Percentiles rank a stretch among this genome's conserved stretches.
Evolutionary conservation across 345 rosid genomes (phyloP).

Genomic region (Moricandia moricandioides): DNA sequence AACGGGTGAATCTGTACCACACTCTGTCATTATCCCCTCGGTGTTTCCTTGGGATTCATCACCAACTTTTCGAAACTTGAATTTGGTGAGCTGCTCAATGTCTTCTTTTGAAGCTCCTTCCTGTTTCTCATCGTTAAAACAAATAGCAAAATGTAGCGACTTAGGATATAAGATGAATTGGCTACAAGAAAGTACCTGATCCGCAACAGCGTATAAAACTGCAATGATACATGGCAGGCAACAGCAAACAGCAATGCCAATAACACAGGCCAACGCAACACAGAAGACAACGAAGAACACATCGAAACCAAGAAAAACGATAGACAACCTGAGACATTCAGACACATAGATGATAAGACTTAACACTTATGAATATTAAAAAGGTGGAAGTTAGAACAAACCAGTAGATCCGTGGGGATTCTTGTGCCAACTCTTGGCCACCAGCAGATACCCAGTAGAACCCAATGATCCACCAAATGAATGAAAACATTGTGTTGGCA

Average conservation of each 20-base stretch:
- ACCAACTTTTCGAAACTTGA: conserved; percentile 56
- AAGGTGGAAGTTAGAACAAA: conserved; percentile 29
- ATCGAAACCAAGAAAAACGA: conserved; percentile 90
- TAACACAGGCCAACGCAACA: conserved; percentile 90
- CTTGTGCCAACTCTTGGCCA: conserved; percentile 65
- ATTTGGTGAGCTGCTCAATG: conserved; percentile 75
- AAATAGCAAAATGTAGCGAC: not conserved
- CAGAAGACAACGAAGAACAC: conserved; percentile 97
- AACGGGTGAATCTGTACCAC: conserved; percentile 64
- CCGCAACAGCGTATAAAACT: conserved; percentile 88
- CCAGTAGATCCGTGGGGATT: conserved; percentile 90
- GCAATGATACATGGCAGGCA: conserved; percentile 98
- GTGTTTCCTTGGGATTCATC: conserved; percentile 47
- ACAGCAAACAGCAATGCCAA: conserved; percentile 98
- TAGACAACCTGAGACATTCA: conserved; percentile 71
- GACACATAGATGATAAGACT: not conserved
- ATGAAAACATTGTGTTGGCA: conserved; percentile 93
- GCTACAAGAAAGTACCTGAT: conserved; percentile 63
- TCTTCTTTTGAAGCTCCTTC: conserved; percentile 97
- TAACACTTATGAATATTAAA: not conserved
- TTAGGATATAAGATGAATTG: not conserved
- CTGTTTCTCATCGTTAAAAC: conserved; percentile 39
- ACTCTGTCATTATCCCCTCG: conserved; percentile 86
- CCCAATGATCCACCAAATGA: conserved; percentile 99
- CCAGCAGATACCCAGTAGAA: conserved; percentile 99